These are phyloP conservation scores for Eucalyptus brandiana DNA, from an alignment of 345 rosid genomes.

Conservation along the genomic window DNA sequence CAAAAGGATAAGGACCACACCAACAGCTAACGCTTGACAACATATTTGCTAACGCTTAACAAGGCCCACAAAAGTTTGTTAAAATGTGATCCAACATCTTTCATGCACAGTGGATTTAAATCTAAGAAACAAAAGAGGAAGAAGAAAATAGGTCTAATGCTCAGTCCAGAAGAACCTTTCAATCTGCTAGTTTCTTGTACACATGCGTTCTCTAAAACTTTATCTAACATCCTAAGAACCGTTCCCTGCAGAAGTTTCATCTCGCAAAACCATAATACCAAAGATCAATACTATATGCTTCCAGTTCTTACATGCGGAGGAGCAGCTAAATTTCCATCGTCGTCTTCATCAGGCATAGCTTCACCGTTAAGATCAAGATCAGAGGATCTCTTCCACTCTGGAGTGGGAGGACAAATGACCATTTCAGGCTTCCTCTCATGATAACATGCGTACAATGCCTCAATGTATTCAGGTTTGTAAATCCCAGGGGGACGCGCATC, in stretches of 20 bases:
- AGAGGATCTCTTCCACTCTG: slow-evolving; percentile 95
- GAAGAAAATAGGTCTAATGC: neutral
- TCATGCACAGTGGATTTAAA: neutral
- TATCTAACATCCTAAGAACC: neutral
- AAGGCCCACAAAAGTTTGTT: neutral
- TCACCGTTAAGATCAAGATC: slow-evolving; percentile 98
- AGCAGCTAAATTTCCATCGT: slow-evolving; percentile 41
- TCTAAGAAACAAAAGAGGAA: neutral
- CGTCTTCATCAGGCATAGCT: slow-evolving; percentile 68
- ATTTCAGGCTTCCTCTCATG: slow-evolving; percentile 81
- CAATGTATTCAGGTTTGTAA: slow-evolving; percentile 84
- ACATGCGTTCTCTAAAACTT: neutral
- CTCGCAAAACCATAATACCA: neutral
- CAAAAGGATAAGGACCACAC: neutral
- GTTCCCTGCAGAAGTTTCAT: neutral
- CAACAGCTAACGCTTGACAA: neutral
- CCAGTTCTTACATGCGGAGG: slow-evolving; percentile 26
- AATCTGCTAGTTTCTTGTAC: neutral
- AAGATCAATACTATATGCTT: neutral
- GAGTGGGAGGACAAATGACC: slow-evolving; percentile 69
- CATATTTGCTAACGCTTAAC: neutral
- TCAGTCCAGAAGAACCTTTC: neutral
- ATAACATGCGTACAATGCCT: slow-evolving; percentile 73
- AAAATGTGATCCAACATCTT: neutral
- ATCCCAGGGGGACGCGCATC: slow-evolving; percentile 98